Evolutionary conservation across 805 yeast genomes (phyloP).

Genomic region (Candida lessepsii): DNA sequence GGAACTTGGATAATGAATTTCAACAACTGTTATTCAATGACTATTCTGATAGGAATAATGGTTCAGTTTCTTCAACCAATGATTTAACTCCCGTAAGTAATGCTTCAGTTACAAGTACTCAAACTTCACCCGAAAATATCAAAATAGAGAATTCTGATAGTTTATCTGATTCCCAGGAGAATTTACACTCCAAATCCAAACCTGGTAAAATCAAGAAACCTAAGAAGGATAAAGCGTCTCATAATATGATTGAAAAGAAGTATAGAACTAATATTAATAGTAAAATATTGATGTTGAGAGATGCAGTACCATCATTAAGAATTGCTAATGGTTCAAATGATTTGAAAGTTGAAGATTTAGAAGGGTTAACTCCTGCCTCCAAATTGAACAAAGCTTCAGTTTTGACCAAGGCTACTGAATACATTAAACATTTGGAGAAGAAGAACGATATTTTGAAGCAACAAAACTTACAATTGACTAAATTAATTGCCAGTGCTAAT

Average conservation of each 20-base stretch:
- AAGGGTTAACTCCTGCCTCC: conserved; percentile 74
- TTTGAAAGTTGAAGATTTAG: conserved; percentile 48
- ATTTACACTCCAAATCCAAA: conserved; percentile 1
- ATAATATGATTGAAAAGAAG: conserved; percentile 78
- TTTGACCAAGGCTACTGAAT: conserved; percentile 72
- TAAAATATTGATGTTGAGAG: conserved; percentile 64
- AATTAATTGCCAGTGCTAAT: conserved; percentile 36
- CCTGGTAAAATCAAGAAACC: conserved; percentile 39
- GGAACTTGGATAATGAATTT: conserved; percentile 3
- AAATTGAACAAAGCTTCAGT: conserved; percentile 78
- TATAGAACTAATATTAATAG: conserved; percentile 76
- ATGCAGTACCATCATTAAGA: conserved; percentile 75
- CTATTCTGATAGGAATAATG: conserved; percentile 2
- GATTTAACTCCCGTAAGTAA: conserved; percentile 23
- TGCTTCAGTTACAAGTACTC: conserved; percentile 19
- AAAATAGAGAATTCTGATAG: not conserved
- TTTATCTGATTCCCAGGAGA: not conserved
- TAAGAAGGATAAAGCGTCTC: conserved; percentile 60
- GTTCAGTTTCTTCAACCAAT: conserved; percentile 10
- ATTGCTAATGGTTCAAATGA: conserved; percentile 51
- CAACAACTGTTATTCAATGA: conserved; percentile 7
- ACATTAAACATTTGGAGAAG: conserved; percentile 67
- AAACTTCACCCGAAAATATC: conserved; percentile 20
- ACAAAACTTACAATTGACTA: conserved; percentile 45
- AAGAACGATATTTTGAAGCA: conserved; percentile 51